phyloP scores from a whole-genome alignment of 768 basidiomycete species.

The Hygrocybe punicea region DNA sequence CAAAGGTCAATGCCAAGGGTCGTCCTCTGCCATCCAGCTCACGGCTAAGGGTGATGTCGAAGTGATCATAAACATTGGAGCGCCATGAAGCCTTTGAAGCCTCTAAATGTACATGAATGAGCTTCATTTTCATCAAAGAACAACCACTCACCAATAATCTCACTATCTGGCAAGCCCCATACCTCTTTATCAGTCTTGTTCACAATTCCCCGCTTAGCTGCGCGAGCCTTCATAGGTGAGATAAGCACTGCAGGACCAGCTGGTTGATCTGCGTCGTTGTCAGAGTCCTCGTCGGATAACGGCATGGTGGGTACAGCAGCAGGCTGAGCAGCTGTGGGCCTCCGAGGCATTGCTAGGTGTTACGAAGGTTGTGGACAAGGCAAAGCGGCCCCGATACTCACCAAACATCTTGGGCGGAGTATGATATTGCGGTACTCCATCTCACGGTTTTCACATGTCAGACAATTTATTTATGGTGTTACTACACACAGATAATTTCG shows the following conservation, averaged over 20 bases:
- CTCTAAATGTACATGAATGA: neutral
- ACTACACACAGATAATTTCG: too few species aligned
- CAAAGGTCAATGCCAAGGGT: neutral
- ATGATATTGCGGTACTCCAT: too few species aligned
- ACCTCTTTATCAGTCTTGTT: constrained; percentile 9
- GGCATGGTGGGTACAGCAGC: neutral
- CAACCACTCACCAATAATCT: constrained; percentile 13
- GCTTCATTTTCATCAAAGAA: neutral
- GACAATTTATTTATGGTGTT: too few species aligned
- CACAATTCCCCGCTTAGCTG: neutral
- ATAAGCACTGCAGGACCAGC: constrained; percentile 4
- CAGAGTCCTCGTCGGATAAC: neutral
- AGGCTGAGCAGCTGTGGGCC: neutral
- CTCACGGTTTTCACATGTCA: too few species aligned
- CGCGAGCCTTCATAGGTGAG: constrained; percentile 11
- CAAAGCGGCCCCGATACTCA: neutral
- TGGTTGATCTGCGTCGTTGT: neutral
- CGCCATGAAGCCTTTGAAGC: constrained; percentile 7
- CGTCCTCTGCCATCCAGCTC: neutral
- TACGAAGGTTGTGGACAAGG: neutral
- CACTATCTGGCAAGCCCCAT: constrained; percentile 10
- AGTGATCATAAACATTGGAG: constrained; percentile 17
- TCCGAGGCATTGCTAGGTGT: neutral
- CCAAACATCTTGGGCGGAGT: neutral
- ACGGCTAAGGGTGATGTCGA: constrained; percentile 9